Evolutionary conservation across 2,329 filamentous ascomycete species (phyloP), one percentile per base, ranked within the genome.

Genomic region (Botrytis fabae): DNA sequence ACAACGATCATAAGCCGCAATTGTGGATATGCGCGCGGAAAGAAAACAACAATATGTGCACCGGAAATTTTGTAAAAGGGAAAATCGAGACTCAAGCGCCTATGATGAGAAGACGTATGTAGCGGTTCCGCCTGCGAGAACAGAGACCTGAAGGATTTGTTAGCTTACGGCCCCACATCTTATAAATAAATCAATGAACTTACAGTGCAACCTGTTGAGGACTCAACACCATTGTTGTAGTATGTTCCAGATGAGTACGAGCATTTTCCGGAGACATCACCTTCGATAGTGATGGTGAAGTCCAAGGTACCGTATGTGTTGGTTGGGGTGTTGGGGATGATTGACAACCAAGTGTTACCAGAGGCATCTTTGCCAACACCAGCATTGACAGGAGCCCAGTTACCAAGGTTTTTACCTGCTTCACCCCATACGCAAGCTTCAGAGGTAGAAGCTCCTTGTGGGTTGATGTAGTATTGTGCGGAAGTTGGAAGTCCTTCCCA

Each of bases 381-480:
- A 70, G 97, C 85, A 84, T 95, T 95, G 78, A 94, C 84, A 44
- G 96, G 95, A 65, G 96, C 91, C 87, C 88, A 97, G 89, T 99
- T 98, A 77, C 96, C 90, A 73, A 86, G 82, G 75, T 86, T 83
- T 73, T 85, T 80, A 72, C 82, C 90, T 74, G 89, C 85, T 32
- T 86, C 86, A 69, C 88, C 85, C 96, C 96, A 98, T 73, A 88
- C 83, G 84, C 96, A 99, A 69, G 89, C 93, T 20, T 95, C 83
- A 76, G 89, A 82, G 73, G 90, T 84, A 28, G 83, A 79, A 70
- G 92, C 85, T 74, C 94, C 94, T 78, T 89, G 87, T 79, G 92
- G 92, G 88, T 98, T 98, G 84, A 98, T 88, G 82, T 99, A 99
- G 88, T 97, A 98, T 85, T 98, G 96, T 62, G 95, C 95, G 65